A percentile compares a stretch with the other conserved stretches of the same genome.
Conservation (phyloP, 257 asterid genomes). For the Linaria vulgaris region DNA sequence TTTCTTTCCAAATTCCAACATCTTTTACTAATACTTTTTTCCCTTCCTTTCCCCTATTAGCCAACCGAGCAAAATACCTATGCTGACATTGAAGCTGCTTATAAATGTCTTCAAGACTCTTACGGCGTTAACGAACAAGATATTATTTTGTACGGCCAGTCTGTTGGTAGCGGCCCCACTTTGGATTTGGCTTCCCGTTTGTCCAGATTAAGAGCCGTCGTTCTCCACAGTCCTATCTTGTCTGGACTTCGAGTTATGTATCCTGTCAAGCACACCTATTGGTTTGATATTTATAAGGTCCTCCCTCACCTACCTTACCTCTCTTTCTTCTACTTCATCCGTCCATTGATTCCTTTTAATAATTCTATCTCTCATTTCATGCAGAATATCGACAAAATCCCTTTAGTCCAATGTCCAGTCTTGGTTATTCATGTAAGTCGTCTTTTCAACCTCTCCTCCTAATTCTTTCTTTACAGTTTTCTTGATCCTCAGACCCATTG, state of each 20-base stretch:
- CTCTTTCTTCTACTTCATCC: too few relatives aligned
- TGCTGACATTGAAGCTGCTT: constrained; percentile 92
- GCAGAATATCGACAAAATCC: constrained; percentile 94
- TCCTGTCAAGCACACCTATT: constrained; percentile 88
- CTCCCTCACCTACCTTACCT: too few relatives aligned
- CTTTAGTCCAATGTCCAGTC: constrained; percentile 80
- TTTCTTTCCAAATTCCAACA: too few relatives aligned
- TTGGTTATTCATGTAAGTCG: constrained; percentile 87
- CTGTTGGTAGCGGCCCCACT: constrained; percentile 98
- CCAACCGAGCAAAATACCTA: constrained; percentile 93
- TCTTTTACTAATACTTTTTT: too few relatives aligned
- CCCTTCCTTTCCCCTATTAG: too few relatives aligned
- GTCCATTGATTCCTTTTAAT: too few relatives aligned
- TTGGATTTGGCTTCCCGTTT: constrained; percentile 84
- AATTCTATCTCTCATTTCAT: constrained; percentile 24
- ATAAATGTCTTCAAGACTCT: constrained; percentile 72
- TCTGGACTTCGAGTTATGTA: constrained; percentile 97
- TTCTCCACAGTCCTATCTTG: constrained; percentile 93
- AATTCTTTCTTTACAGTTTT: constrained; percentile 17
- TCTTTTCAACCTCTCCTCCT: constrained; percentile 16
- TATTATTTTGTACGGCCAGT: constrained; percentile 85
- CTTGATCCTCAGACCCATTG: constrained; percentile 18
- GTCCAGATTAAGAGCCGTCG: constrained; percentile 81
- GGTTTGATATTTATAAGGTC: constrained; percentile 99
- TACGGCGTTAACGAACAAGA: constrained; percentile 91